Percentiles rank a stretch among this genome's conserved stretches.
Conservation (phyloP, 305 asterid species). For the Fraxinus latifolia region DNA sequence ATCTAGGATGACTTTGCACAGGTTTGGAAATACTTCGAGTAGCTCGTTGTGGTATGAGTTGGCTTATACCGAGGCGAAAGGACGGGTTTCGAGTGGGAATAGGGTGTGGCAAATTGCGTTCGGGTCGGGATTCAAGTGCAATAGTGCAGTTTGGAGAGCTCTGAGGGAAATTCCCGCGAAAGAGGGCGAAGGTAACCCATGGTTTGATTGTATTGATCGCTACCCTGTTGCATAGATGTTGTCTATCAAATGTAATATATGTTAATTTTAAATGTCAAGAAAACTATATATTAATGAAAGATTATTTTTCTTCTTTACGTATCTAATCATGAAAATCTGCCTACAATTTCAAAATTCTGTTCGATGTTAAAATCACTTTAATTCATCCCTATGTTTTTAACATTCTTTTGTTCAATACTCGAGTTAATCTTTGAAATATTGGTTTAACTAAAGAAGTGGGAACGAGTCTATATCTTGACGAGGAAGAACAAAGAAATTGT, state of each 20-base stretch:
- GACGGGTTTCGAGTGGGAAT: slow-evolving; percentile 47
- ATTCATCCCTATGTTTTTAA: neutral
- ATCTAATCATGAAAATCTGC: too few species aligned
- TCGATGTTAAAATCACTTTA: neutral
- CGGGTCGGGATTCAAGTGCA: slow-evolving; percentile 80
- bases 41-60: slow-evolving; percentile 73
- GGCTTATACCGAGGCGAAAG: slow-evolving; percentile 64
- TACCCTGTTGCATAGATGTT: slow-evolving; percentile 39
- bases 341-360: neutral
- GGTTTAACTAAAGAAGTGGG: neutral
- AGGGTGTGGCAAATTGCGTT: slow-evolving; percentile 75
- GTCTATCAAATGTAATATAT: neutral
- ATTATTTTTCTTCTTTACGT: neutral
- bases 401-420: neutral
- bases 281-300: neutral
- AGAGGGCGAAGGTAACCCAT: slow-evolving; percentile 43
- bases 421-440: too few species aligned
- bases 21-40: slow-evolving; percentile 75
- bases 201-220: slow-evolving; percentile 49
- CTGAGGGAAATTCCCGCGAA: slow-evolving; percentile 34
- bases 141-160: slow-evolving; percentile 71
- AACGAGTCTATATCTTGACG: neutral
- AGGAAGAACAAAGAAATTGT: neutral
- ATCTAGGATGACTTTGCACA: slow-evolving; percentile 67
- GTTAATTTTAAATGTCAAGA: neutral